Conservation (phyloP, 805 yeast species). For the Nakazawaea wyomingensis region DNA sequence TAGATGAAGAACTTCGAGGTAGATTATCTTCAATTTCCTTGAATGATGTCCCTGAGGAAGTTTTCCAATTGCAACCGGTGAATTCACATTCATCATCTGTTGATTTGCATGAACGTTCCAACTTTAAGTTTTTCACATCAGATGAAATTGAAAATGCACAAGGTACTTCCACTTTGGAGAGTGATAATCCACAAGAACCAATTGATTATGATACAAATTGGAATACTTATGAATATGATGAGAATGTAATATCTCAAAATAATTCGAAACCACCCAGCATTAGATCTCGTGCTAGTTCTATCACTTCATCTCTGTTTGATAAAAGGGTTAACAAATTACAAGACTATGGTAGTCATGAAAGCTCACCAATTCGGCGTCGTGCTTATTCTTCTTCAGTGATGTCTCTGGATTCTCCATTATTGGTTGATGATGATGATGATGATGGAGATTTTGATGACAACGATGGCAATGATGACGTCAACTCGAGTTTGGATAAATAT, state of each 20-base stretch:
- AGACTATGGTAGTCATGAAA: slow-evolving; percentile 13
- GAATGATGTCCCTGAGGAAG: slow-evolving; percentile 13
- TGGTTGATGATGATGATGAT: slow-evolving; percentile 17
- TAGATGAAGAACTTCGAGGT: slow-evolving; percentile 7
- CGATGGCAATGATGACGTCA: slow-evolving; percentile 21
- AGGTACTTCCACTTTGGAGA: slow-evolving; percentile 73
- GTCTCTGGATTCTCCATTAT: slow-evolving; percentile 14
- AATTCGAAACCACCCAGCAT: background rate
- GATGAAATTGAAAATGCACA: slow-evolving; percentile 84
- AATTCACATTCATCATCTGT: slow-evolving; percentile 30
- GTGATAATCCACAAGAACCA: slow-evolving; percentile 28
- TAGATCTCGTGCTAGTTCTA: slow-evolving; percentile 7
- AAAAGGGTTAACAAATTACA: slow-evolving; percentile 4
- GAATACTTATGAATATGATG: slow-evolving; percentile 55
- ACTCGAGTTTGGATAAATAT: slow-evolving; percentile 2
- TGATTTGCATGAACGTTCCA: slow-evolving; percentile 32
- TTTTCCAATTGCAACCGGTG: slow-evolving; percentile 28
- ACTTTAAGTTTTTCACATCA: slow-evolving; percentile 77
- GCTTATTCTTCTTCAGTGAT: slow-evolving; percentile 16
- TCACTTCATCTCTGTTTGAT: slow-evolving; percentile 12
- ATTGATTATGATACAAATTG: slow-evolving; percentile 74
- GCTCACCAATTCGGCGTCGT: slow-evolving; percentile 9
- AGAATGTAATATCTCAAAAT: slow-evolving; percentile 4
- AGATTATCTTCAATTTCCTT: slow-evolving; percentile 11
- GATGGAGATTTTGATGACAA: slow-evolving; percentile 21